These are phyloP conservation scores for Evansstolkia leycettana DNA, from an alignment of 495 filamentous ascomycete genomes.

Conservation along the genomic window DNA sequence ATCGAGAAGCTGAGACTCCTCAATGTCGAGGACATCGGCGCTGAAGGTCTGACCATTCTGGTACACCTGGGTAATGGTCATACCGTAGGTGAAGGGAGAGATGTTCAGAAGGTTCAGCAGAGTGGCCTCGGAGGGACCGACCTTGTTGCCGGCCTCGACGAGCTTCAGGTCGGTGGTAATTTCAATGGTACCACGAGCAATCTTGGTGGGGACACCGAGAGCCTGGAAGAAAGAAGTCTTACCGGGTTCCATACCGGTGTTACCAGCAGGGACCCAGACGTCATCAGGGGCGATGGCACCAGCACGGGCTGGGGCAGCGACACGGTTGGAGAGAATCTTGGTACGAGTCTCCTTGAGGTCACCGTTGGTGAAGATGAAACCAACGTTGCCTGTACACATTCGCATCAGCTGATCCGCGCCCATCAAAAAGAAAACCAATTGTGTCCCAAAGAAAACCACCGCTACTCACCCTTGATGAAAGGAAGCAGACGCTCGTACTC, in stretches of 20 bases:
- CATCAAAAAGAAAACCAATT: no score
- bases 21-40: conserved; percentile 76
- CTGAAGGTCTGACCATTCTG: conserved; percentile 87
- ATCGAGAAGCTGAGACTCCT: conserved; percentile 81
- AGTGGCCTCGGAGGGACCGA: conserved; percentile 96
- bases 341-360: conserved; percentile 86
- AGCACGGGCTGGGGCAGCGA: conserved; percentile 92
- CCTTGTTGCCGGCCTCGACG: conserved; percentile 82
- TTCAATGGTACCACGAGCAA: conserved; percentile 99
- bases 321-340: conserved; percentile 92
- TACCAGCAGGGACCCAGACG: conserved; percentile 87
- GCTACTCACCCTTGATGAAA: conserved; percentile 62
- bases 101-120: conserved; percentile 99
- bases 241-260: conserved; percentile 99
- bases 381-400: conserved; percentile 62
- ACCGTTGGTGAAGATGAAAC: conserved; percentile 98
- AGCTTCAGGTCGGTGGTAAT: conserved; percentile 97
- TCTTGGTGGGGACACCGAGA: conserved; percentile 99
- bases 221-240: conserved; percentile 99
- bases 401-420: no score
- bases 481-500: conserved; percentile 97
- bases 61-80: conserved; percentile 92
- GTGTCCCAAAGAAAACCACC: no score
- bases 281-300: conserved; percentile 88
- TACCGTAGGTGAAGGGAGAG: conserved; percentile 99